Percentiles rank a stretch among this genome's conserved stretches.
Conservation (phyloP, 73 alveolate genomes). For the Paramecium sonneborni region DNA sequence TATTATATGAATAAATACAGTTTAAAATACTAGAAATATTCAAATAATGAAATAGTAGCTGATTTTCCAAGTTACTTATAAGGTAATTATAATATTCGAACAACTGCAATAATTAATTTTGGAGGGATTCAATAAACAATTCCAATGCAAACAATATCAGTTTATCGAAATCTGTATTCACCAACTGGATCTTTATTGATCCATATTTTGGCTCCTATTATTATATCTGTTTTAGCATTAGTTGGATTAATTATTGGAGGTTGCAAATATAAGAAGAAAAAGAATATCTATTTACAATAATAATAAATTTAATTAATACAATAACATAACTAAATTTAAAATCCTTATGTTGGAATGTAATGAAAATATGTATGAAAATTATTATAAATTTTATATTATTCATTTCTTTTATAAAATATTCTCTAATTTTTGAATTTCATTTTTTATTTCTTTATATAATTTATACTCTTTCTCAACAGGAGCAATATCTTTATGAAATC, state of each 20-base stretch:
- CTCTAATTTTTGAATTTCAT: conserved; percentile 75
- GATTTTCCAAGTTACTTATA: neutral
- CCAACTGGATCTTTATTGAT: neutral
- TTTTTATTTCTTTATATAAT: conserved; percentile 82
- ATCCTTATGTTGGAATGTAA: neutral
- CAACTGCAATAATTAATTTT: neutral
- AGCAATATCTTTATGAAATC: conserved; percentile 86
- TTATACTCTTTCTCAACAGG: conserved; percentile 88
- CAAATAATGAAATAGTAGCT: neutral
- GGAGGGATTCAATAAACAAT: neutral
- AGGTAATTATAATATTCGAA: neutral
- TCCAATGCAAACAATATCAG: neutral
- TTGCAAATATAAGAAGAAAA: neutral
- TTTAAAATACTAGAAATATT: neutral
- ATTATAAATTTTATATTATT: neutral
- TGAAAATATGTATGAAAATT: neutral
- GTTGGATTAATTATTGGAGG: neutral
- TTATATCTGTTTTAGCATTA: neutral
- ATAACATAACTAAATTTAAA: neutral
- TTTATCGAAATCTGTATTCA: neutral
- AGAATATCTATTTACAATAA: neutral
- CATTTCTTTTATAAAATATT: conserved; percentile 16
- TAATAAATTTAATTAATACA: neutral
- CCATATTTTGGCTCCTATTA: neutral
- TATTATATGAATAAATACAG: neutral